Base-by-base conservation (phyloP, 768 basidiomycete species). In the Lanmaoa pseudosensibilis region DNA sequence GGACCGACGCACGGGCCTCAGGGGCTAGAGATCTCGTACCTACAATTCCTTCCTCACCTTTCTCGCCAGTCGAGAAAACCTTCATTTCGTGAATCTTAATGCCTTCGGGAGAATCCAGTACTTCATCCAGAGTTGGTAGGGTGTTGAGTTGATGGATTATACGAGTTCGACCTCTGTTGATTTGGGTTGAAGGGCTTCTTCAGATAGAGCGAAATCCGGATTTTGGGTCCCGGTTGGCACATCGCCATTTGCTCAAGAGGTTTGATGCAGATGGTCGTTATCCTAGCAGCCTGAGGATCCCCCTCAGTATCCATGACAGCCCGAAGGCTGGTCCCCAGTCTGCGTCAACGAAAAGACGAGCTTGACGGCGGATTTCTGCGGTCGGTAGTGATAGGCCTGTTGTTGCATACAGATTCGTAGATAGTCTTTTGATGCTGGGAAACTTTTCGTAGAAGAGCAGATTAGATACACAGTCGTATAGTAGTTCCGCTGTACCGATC, bases 261-360 rank as follows among this genome's bases (percentile, higher is more conserved):
- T 32, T 32, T 33, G 7, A 46, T n/a, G n/a, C n/a, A n/a, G n/a
- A n/a, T 46, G 18, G 30, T 30, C 10, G n/a, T 32, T n/a, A 46
- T n/a, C n/a, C n/a, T 0, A 46, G 45, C 45, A 30, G 18, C 30
- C 3, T 33, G 7, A 11, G 30, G 11, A 33, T 46, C 30, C 6
- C 43, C 27, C 27, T 27, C 27, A 27, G 27, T 6, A 27, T 27
- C 41, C 55, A 59, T 57, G 18, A 59, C 43, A 23, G 58, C 56
- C 9, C 13, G 12, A n/a, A n/a, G n/a, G n/a, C n/a, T n/a, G n/a
- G n/a, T n/a, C n/a, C n/a, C n/a, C n/a, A n/a, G n/a, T n/a, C n/a
- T n/a, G n/a, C n/a, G n/a, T n/a, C n/a, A n/a, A n/a, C n/a, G n/a
- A n/a, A n/a, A n/a, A n/a, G n/a, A n/a, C n/a, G n/a, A n/a, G n/a